These are phyloP conservation scores for Venturia oleaginea DNA, from an alignment of 2,329 filamentous ascomycete genomes.

Conservation along the genomic window DNA sequence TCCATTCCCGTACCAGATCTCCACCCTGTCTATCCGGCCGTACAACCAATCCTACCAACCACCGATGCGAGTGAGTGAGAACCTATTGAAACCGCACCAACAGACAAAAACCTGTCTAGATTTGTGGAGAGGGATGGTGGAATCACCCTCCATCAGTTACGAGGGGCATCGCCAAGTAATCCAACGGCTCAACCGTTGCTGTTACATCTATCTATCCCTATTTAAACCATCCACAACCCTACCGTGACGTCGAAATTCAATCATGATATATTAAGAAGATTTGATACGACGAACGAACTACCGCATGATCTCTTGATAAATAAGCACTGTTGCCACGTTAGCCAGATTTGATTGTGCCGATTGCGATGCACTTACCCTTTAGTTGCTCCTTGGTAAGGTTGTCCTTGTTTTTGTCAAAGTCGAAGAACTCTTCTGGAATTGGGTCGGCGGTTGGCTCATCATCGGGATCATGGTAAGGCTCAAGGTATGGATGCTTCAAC, in stretches of 20 bases:
- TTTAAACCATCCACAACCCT: not conserved
- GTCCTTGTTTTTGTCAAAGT: conserved; percentile 99
- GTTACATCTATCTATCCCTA: not conserved
- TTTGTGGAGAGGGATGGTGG: not conserved
- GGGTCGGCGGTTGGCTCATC: conserved; percentile 95
- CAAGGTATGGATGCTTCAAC: conserved; percentile 92
- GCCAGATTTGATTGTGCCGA: conserved; percentile 14
- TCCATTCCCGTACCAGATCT: not conserved
- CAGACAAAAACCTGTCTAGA: not conserved
- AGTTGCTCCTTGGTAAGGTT: conserved; percentile 96
- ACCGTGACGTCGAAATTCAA: not conserved
- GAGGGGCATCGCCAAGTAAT: not conserved
- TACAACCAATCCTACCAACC: not conserved
- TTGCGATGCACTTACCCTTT: conserved; percentile 53
- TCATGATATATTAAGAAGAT: not conserved
- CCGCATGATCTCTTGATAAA: conserved; percentile 93
- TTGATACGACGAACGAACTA: not conserved
- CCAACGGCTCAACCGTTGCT: conserved; percentile 3
- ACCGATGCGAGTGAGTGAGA: not conserved
- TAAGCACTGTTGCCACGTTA: conserved; percentile 49
- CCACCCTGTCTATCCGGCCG: not conserved
- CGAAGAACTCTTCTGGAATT: conserved; percentile 98
- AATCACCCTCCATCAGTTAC: not conserved
- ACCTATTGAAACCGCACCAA: not conserved
- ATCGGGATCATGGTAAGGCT: conserved; percentile 97